Evolutionary conservation across 495 filamentous ascomycete species (phyloP).

Genomic region (Tuber borchii): DNA sequence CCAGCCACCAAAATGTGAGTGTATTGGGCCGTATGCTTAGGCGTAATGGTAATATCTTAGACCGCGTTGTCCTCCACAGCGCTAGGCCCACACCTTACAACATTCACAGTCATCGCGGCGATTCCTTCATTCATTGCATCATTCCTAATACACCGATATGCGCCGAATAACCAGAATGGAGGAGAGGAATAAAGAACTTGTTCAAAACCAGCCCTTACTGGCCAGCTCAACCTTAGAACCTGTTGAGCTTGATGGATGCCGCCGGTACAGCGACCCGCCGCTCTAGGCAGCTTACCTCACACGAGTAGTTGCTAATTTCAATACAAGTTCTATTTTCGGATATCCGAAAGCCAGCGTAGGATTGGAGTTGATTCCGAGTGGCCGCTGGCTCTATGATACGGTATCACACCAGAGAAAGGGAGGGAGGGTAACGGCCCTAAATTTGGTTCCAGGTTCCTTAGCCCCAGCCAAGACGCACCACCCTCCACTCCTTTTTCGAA

Average conservation of each 20-base stretch:
- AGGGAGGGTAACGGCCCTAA: not conserved
- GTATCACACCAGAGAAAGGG: not conserved
- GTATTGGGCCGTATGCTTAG: not conserved
- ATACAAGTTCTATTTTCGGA: not conserved
- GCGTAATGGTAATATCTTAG: not conserved
- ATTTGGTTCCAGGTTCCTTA: not conserved
- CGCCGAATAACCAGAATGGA: not conserved
- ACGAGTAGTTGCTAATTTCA: not conserved
- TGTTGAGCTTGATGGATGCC: not conserved
- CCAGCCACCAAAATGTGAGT: not conserved
- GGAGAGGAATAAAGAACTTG: not conserved
- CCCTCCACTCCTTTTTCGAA: not conserved
- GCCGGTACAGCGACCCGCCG: not conserved
- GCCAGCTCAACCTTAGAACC: not conserved
- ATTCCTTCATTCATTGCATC: not conserved
- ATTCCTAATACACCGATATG: not conserved
- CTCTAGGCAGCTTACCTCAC: not conserved
- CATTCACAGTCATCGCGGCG: not conserved
- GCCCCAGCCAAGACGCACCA: not conserved
- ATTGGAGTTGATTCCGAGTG: not conserved
- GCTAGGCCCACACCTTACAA: not conserved
- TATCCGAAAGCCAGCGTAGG: not conserved
- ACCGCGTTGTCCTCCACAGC: not conserved
- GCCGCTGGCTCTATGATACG: not conserved
- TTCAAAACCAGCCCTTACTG: not conserved